A percentile compares a stretch with the other conserved stretches of the same genome.
Evolutionary conservation across 1,284 basidiomycete genomes (phyloP).

Genomic region (Vanrija sp.): DNA sequence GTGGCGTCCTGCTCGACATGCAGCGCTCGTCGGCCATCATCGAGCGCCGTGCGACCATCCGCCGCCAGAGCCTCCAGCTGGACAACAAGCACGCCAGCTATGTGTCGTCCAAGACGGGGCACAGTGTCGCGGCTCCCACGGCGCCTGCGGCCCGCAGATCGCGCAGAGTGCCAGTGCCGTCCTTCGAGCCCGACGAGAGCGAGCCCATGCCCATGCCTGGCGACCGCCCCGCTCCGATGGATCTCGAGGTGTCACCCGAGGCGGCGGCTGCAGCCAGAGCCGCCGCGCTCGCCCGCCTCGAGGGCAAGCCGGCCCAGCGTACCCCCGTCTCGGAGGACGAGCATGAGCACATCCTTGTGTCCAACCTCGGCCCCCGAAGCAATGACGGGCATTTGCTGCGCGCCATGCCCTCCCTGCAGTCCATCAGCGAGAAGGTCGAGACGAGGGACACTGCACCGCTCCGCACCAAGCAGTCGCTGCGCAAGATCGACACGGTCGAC

Average conservation of each 20-base stretch:
- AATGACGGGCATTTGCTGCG: too few species aligned
- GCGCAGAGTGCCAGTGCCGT: slow-evolving; percentile 7
- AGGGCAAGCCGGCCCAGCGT: slow-evolving; percentile 1
- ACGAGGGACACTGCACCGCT: too few species aligned
- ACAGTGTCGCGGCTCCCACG: too few species aligned
- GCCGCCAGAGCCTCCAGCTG: slow-evolving; percentile 1
- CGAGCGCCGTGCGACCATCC: slow-evolving; percentile 3
- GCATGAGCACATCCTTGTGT: background rate
- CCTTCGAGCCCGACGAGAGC: background rate
- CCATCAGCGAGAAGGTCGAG: too few species aligned
- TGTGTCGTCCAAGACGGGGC: too few species aligned
- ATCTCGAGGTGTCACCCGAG: background rate
- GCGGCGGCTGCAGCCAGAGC: slow-evolving; percentile 6
- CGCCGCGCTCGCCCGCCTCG: slow-evolving; percentile 6
- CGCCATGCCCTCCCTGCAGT: too few species aligned
- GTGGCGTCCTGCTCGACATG: slow-evolving; percentile 14
- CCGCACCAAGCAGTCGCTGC: too few species aligned
- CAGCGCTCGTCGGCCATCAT: background rate
- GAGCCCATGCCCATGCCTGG: slow-evolving; percentile 1
- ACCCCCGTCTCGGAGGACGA: background rate
- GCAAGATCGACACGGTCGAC: too few species aligned
- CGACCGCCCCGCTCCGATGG: background rate
- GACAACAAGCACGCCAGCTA: too few species aligned
- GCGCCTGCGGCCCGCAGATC: background rate
- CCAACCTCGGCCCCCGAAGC: too few species aligned